phyloP scores from a whole-genome alignment of 768 basidiomycete species.

The Xerocomus brunneocitrinus region DNA sequence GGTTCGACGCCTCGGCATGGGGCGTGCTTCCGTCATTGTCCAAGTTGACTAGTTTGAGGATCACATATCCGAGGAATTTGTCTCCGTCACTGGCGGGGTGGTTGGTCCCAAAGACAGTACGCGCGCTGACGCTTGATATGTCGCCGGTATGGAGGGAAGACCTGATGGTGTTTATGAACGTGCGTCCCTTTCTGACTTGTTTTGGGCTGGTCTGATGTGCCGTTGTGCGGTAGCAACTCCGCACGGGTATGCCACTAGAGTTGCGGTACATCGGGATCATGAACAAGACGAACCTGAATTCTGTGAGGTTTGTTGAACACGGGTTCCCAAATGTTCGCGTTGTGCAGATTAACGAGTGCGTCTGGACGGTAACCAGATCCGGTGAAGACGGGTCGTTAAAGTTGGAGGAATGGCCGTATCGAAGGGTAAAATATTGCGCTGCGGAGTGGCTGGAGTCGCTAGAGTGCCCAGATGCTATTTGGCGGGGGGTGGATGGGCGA shows the following conservation, averaged over 20 bases:
- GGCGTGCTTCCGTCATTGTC: conserved; percentile 59
- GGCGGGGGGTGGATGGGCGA: conserved; percentile 7
- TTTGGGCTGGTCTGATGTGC: background rate
- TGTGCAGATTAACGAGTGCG: conserved; percentile 46
- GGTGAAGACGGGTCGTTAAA: conserved; percentile 33
- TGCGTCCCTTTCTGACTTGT: conserved; percentile 12
- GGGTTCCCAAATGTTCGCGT: conserved; percentile 62
- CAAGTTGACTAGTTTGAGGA: conserved; percentile 50
- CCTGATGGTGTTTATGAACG: conserved; percentile 39
- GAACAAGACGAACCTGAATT: conserved; percentile 29
- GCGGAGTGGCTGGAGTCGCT: conserved; percentile 63
- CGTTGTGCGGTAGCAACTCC: conserved; percentile 45
- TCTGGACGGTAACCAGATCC: conserved; percentile 46
- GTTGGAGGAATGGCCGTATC: conserved; percentile 54
- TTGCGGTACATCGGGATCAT: conserved; percentile 55
- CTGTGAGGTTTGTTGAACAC: conserved; percentile 44
- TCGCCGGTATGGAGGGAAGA: conserved; percentile 35
- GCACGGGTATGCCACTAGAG: conserved; percentile 48
- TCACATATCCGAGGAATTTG: conserved; percentile 62
- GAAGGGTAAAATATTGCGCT: conserved; percentile 47
- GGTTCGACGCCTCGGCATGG: conserved; percentile 69
- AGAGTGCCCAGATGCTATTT: conserved; percentile 55
- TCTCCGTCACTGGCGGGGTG: conserved; percentile 62
- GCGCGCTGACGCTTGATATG: conserved; percentile 45
- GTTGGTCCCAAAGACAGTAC: conserved; percentile 56